Conservation (phyloP, 306 rosid species). For the Mimosa pudica region DNA sequence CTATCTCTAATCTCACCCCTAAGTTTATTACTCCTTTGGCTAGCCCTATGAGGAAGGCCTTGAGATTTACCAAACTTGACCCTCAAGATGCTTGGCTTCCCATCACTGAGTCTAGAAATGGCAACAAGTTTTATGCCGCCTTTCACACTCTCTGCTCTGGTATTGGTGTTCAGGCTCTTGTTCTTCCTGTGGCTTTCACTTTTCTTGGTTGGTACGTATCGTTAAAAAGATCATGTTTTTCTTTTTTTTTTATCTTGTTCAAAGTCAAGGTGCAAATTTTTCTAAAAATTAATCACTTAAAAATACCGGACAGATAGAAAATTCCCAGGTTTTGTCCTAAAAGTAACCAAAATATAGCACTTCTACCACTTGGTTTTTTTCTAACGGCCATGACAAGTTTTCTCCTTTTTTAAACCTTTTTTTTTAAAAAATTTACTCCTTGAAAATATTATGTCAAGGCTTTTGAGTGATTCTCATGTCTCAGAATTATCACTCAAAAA, state of each 20-base stretch:
- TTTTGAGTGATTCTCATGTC: too few species aligned
- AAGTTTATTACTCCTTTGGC: slow-evolving; percentile 3
- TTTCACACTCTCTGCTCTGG: slow-evolving; percentile 20
- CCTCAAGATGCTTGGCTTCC: slow-evolving; percentile 22
- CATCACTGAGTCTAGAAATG: slow-evolving; percentile 2
- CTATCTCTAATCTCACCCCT: background rate
- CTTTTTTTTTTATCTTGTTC: background rate
- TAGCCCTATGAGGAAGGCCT: slow-evolving; percentile 1
- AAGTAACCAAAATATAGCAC: too few species aligned
- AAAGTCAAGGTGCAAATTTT: too few species aligned
- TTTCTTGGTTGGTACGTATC: slow-evolving; percentile 2
- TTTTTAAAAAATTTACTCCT: too few species aligned
- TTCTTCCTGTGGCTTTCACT: slow-evolving; percentile 9
- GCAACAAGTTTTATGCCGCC: background rate
- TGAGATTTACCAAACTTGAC: slow-evolving; percentile 16
- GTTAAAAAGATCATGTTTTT: background rate
- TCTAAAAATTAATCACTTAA: too few species aligned
- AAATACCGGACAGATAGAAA: too few species aligned
- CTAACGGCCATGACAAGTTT: too few species aligned
- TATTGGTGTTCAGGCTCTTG: slow-evolving; percentile 4
- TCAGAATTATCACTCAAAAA: too few species aligned
- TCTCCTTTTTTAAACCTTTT: too few species aligned
- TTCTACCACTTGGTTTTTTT: too few species aligned
- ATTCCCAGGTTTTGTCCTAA: too few species aligned
- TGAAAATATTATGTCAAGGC: too few species aligned